phyloP scores from a whole-genome alignment of 2,329 filamentous ascomycete genomes.

The Stylonectria norvegica region DNA sequence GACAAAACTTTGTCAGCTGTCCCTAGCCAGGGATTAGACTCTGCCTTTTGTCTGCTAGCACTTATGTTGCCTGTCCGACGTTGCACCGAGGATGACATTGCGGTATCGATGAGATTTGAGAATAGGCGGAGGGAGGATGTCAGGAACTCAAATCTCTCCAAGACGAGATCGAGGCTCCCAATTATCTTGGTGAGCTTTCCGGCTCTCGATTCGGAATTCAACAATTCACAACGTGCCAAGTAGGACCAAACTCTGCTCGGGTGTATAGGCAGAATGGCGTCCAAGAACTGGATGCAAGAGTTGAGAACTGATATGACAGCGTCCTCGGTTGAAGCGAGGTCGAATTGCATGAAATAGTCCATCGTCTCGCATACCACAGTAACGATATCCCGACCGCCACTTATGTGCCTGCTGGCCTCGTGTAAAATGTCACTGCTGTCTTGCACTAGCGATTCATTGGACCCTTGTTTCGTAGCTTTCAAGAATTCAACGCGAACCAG shows the following conservation, averaged over 20 bases:
- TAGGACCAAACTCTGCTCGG: conserved; percentile 90
- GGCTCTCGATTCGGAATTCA: conserved; percentile 72
- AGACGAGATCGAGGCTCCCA: conserved; percentile 75
- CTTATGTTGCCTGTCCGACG: conserved; percentile 57
- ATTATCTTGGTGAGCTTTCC: conserved; percentile 76
- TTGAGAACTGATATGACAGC: conserved; percentile 62
- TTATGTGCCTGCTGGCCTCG: conserved; percentile 52
- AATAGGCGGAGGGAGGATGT: conserved; percentile 71
- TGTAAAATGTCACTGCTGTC: conserved; percentile 47
- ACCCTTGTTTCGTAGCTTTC: conserved; percentile 29
- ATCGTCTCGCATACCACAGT: conserved; percentile 81
- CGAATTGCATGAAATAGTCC: conserved; percentile 64
- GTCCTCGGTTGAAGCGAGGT: conserved; percentile 54
- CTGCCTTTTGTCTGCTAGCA: conserved; percentile 42
- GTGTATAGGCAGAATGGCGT: conserved; percentile 67
- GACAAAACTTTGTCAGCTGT: conserved; percentile 76
- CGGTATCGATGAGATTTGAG: conserved; percentile 70
- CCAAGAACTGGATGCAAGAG: conserved; percentile 76
- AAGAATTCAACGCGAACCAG: conserved; percentile 56
- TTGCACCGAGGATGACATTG: conserved; percentile 65
- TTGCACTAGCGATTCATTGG: conserved; percentile 31
- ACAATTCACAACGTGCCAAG: conserved; percentile 73
- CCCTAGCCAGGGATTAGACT: conserved; percentile 60
- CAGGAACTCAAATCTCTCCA: conserved; percentile 74
- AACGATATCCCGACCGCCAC: conserved; percentile 69